Conservation (phyloP, 228 moss, liverwort and hornwort species). For the Sphagnum magellanicum region DNA sequence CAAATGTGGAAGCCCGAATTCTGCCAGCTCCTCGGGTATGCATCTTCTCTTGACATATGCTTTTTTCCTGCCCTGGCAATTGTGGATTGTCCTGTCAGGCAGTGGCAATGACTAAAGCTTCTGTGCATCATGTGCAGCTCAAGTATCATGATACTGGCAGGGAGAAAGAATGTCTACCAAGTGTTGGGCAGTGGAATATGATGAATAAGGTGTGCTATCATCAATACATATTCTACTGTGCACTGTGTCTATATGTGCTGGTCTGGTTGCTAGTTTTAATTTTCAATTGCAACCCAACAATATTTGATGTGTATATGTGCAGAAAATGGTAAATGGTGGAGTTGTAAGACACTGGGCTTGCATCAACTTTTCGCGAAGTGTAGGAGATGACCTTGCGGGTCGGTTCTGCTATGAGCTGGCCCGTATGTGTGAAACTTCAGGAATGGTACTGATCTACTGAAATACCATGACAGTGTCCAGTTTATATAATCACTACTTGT, state of each 20-base stretch:
- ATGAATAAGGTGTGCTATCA: constrained; percentile 72
- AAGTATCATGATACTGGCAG: constrained; percentile 91
- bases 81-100: too few species aligned
- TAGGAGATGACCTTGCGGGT: constrained; percentile 54
- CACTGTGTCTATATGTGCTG: neutral
- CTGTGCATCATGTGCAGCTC: constrained; percentile 29
- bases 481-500: too few species aligned
- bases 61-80: neutral
- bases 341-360: constrained; percentile 80
- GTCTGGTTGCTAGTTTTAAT: neutral
- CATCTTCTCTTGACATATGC: neutral
- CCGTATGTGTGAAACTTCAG: constrained; percentile 87
- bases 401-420: constrained; percentile 78
- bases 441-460: constrained; percentile 53
- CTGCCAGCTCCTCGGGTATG: constrained; percentile 84
- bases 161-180: constrained; percentile 86
- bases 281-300: neutral
- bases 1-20: constrained; percentile 90
- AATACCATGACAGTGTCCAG: too few species aligned
- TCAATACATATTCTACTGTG: neutral
- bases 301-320: neutral
- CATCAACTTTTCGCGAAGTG: constrained; percentile 77
- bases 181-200: constrained; percentile 99
- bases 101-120: too few species aligned
- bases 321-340: constrained; percentile 99